Evolutionary conservation across 2,329 filamentous ascomycete species (phyloP).

Genomic region (Catunica adiposa): DNA sequence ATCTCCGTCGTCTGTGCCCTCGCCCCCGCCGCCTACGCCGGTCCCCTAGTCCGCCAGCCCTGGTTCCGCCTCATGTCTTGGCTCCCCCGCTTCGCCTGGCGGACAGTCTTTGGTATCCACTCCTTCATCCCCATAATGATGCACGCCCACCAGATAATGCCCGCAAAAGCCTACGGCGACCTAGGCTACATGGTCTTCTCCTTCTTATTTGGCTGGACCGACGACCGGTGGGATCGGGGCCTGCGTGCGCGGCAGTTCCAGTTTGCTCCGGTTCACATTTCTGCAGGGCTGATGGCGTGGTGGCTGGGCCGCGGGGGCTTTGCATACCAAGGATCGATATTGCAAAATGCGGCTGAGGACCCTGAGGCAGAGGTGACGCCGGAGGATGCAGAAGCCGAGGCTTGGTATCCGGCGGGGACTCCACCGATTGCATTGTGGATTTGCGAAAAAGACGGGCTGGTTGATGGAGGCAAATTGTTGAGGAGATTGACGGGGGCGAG

Average conservation of each 20-base stretch:
- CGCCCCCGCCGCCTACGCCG: conserved; percentile 79
- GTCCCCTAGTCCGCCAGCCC: conserved; percentile 66
- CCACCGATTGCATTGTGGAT: conserved; percentile 85
- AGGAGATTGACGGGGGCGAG: conserved; percentile 56
- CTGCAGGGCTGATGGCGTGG: conserved; percentile 83
- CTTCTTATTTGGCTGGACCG: conserved; percentile 78
- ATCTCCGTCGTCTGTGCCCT: conserved; percentile 83
- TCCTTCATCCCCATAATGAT: conserved; percentile 92
- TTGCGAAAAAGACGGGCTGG: conserved; percentile 64
- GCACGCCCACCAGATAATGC: conserved; percentile 54
- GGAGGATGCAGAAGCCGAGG: conserved; percentile 19
- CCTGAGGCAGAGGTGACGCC: conserved; percentile 29
- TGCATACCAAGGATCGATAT: conserved; percentile 61
- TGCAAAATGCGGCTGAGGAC: conserved; percentile 56
- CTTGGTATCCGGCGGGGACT: conserved; percentile 65
- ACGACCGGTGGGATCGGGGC: conserved; percentile 67
- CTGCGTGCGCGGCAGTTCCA: conserved; percentile 74
- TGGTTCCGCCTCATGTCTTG: conserved; percentile 76
- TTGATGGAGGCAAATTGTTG: conserved; percentile 63
- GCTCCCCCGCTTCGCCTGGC: conserved; percentile 46
- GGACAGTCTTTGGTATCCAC: conserved; percentile 76
- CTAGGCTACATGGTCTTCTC: conserved; percentile 81
- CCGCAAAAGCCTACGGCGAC: conserved; percentile 54
- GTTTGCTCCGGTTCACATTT: conserved; percentile 81
- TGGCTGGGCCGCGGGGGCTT: conserved; percentile 86